Conservation (phyloP, 2,329 filamentous ascomycete species). For the Rugonectria rugulosa region DNA sequence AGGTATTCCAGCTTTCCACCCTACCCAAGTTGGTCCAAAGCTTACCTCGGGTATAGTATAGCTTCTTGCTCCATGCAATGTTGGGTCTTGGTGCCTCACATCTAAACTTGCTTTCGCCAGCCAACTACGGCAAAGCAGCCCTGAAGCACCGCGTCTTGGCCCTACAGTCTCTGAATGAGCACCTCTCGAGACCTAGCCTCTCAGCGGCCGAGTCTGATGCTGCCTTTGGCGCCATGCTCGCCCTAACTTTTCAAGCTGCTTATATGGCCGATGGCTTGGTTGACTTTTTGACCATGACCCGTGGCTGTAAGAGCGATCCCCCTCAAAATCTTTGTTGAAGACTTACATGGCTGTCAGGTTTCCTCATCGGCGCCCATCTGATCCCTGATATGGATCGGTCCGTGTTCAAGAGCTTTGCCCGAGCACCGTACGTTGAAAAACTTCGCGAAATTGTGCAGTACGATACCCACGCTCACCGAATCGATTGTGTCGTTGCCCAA, state of each 20-base stretch:
- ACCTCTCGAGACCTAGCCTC: constrained; percentile 40
- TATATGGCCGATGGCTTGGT: constrained; percentile 50
- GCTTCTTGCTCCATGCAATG: constrained; percentile 52
- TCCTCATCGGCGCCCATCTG: constrained; percentile 35
- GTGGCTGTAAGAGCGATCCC: constrained; percentile 43
- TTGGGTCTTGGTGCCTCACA: constrained; percentile 51
- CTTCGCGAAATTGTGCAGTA: constrained; percentile 33
- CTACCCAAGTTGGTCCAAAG: not conserved
- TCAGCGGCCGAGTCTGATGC: constrained; percentile 46
- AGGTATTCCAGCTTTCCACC: constrained; percentile 33
- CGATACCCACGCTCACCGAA: constrained; percentile 12
- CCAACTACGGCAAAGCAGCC: constrained; percentile 37
- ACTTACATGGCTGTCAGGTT: constrained; percentile 25
- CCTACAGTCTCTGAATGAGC: constrained; percentile 46
- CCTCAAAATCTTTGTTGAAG: not conserved
- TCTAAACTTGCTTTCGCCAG: constrained; percentile 38
- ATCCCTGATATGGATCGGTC: constrained; percentile 29
- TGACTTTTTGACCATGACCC: constrained; percentile 49
- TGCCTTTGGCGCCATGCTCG: constrained; percentile 46
- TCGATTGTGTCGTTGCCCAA: constrained; percentile 31
- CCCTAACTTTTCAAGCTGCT: constrained; percentile 48
- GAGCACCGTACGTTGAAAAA: constrained; percentile 39
- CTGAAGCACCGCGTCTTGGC: constrained; percentile 48
- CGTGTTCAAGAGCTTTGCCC: constrained; percentile 37
- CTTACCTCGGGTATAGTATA: constrained; percentile 40